Base-by-base conservation (phyloP, 2,329 filamentous ascomycete genomes). In the Pleurostoma richardsiae region DNA sequence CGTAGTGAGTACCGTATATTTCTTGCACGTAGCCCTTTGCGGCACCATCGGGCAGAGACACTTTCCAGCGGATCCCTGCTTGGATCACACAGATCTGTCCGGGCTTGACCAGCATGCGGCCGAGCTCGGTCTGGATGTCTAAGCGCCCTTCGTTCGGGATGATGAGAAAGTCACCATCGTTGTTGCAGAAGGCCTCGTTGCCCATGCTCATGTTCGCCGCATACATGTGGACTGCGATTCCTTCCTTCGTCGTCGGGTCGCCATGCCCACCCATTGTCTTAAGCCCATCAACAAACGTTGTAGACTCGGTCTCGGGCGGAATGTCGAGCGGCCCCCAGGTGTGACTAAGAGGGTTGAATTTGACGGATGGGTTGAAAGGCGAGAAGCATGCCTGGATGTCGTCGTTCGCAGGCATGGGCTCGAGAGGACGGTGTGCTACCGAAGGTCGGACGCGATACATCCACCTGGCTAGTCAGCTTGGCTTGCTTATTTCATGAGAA, bases 41-140 rank as follows among this genome's bases (percentile, higher is more conserved):
- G 3, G 77, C 74, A 70, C 77, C 78, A 41, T 74, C 65, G 5
- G 83, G 64, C 1, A 51, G 33, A 29, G 48, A 46, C 29, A 86
- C 74, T 19, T 75, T 73, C 63, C 84, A 83, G 29, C 82, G 71
- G 44, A 85, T 74, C 29, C 83, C 83, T 8, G 81, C 70, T 6
- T 80, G 83, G 28, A 86, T 79, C 7, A 86, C 76, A 45, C 73
- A 76, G 46, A 86, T 77, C 59, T 85, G 80, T 30, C 82, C 83
- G 0, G 82, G 83, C 30, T 80, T 75, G 4, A 86, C 76, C 43
- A 30, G 64, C 53, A 56, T 67, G 63, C 71, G 73, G 19, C 82
- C 82, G 28, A 85, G 70, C 57, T 86, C 82, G 6, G 83, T 86
- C 58, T 83, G 80, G 45, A 86, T 82, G 54, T 85, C 79, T 10